Conservation (phyloP, 257 asterid species). For the Ocimum tenuiflorum region DNA sequence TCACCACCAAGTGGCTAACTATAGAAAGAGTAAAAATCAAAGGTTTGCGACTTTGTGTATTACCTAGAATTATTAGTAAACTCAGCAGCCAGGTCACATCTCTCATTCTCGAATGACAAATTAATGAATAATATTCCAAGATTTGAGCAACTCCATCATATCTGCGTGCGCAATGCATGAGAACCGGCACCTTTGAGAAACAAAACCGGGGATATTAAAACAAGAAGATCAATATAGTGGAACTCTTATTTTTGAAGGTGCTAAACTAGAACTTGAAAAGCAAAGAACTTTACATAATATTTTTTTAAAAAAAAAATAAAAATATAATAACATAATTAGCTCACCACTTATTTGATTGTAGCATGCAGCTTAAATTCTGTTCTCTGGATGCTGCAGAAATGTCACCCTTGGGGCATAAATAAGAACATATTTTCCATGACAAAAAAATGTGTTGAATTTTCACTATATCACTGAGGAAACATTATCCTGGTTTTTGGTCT, state of each 20-base stretch:
- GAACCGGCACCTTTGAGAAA: conserved; percentile 5
- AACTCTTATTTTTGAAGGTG: not conserved
- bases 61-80: conserved; percentile 18
- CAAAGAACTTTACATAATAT: not conserved
- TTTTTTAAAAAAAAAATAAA: not conserved
- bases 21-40: not conserved
- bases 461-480: not conserved
- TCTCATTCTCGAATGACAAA: conserved; percentile 16
- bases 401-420: conserved; percentile 16
- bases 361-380: conserved; percentile 18
- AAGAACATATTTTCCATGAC: conserved; percentile 13
- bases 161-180: not conserved
- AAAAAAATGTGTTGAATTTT: not conserved
- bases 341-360: conserved; percentile 26
- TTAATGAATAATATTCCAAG: conserved; percentile 7
- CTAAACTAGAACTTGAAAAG: conserved; percentile 4
- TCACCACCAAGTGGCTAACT: not conserved
- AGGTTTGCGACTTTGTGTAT: not conserved
- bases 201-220: conserved; percentile 3
- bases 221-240: not conserved
- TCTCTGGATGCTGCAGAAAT: conserved; percentile 22
- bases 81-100: conserved; percentile 6
- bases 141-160: conserved; percentile 17
- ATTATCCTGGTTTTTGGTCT: conserved; percentile 29
- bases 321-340: conserved; percentile 18